These are phyloP conservation scores for Penicillium maclennaniae DNA, from an alignment of 495 filamentous ascomycete species.

Conservation along the genomic window DNA sequence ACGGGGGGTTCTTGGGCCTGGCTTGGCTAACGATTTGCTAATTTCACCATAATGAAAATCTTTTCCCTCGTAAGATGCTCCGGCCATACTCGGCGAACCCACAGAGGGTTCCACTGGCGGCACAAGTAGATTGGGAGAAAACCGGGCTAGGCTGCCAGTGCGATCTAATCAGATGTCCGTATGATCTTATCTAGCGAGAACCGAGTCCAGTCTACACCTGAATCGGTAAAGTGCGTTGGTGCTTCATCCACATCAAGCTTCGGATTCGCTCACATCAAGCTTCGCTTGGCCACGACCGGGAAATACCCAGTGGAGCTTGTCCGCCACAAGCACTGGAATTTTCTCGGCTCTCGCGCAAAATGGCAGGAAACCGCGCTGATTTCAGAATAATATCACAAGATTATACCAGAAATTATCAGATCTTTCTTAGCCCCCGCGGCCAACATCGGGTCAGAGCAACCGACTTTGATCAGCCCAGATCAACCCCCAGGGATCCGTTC, in stretches of 20 bases:
- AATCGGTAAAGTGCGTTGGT: background rate
- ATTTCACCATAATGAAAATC: background rate
- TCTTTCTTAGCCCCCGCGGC: background rate
- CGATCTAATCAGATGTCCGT: background rate
- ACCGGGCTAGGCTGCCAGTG: background rate
- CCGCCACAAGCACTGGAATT: background rate
- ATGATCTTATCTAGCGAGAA: background rate
- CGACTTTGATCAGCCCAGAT: background rate
- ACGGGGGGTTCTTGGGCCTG: background rate
- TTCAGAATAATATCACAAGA: too few relatives aligned
- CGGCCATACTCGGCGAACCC: background rate
- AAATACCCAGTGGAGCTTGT: background rate
- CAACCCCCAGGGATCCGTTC: background rate
- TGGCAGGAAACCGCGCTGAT: background rate
- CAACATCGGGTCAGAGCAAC: background rate
- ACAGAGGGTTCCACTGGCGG: background rate
- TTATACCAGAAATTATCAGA: too few relatives aligned
- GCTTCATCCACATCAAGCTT: background rate
- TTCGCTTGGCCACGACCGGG: background rate
- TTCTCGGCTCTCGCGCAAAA: background rate
- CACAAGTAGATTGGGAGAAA: background rate
- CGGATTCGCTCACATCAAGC: background rate
- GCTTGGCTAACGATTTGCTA: background rate
- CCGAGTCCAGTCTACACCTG: background rate
- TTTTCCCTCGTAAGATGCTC: background rate